A percentile compares a stretch with the other conserved stretches of the same genome.
Evolutionary conservation across 306 rosid species (phyloP).

Genomic region (Mimosa pudica): DNA sequence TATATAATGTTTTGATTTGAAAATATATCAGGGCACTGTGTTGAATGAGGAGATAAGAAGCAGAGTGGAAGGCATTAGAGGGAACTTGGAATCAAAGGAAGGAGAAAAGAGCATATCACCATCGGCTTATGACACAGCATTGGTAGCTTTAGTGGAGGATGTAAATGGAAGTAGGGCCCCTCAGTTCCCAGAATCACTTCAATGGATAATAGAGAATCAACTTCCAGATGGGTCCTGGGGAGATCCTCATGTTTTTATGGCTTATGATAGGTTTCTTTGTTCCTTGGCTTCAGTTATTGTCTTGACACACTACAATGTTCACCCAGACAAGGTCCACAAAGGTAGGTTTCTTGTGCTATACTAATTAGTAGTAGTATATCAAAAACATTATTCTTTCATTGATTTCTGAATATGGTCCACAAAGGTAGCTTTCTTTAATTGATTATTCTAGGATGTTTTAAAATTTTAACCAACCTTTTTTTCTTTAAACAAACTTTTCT

Average conservation of each 20-base stretch:
- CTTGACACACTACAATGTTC: neutral
- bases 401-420: neutral
- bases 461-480: too few relatives aligned
- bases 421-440: too few relatives aligned
- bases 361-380: too few relatives aligned
- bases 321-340: neutral
- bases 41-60: neutral
- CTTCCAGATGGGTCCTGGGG: constrained; percentile 1
- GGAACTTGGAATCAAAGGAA: neutral
- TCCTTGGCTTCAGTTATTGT: neutral
- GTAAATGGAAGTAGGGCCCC: neutral
- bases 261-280: neutral
- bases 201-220: neutral
- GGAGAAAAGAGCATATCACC: neutral
- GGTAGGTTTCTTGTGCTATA: neutral
- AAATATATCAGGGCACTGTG: neutral
- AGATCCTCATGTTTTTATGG: neutral
- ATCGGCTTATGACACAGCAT: neutral
- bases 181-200: neutral
- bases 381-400: neutral
- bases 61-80: neutral
- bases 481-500: too few relatives aligned
- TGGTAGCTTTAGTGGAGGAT: neutral
- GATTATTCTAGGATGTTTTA: too few relatives aligned
- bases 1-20: neutral